A percentile compares a stretch with the other conserved stretches of the same genome.
Evolutionary conservation across 805 yeast genomes (phyloP).

Genomic region (Metschnikowia gelsemii): DNA sequence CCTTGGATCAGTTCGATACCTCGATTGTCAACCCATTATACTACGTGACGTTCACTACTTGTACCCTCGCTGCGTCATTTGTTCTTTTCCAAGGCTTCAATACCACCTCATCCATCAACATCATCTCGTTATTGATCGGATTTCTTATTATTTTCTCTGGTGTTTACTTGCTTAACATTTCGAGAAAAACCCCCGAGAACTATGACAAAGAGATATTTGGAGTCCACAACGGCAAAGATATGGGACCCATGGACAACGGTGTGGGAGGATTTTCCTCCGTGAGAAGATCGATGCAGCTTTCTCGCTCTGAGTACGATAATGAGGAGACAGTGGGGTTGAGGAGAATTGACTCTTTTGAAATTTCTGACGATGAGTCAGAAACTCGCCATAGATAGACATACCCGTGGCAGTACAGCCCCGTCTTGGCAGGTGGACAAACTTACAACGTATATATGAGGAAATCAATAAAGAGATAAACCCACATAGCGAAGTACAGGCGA

Average conservation of each 20-base stretch:
- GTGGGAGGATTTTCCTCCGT: constrained; percentile 70
- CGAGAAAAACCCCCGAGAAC: constrained; percentile 61
- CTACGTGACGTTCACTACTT: constrained; percentile 88
- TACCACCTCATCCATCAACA: constrained; percentile 75
- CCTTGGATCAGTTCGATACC: constrained; percentile 89
- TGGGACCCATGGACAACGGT: constrained; percentile 77
- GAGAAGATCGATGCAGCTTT: constrained; percentile 71
- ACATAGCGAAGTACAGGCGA: background rate
- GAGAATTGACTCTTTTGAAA: constrained; percentile 61
- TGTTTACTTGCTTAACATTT: constrained; percentile 75
- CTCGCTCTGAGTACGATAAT: constrained; percentile 41
- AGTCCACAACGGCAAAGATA: constrained; percentile 52
- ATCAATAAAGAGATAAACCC: background rate
- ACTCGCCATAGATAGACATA: constrained; percentile 18
- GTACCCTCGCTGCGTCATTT: constrained; percentile 81
- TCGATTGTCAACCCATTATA: constrained; percentile 88
- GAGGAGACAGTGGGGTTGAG: constrained; percentile 55
- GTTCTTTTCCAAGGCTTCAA: constrained; percentile 84
- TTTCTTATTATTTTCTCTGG: constrained; percentile 86
- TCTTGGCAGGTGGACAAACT: background rate
- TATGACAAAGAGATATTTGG: constrained; percentile 55
- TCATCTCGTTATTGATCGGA: constrained; percentile 79
- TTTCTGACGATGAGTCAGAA: constrained; percentile 41
- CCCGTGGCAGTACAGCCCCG: background rate
- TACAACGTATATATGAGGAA: background rate